These are phyloP conservation scores for Thozetella sp. DNA, from an alignment of 495 filamentous ascomycete species.

Conservation along the genomic window DNA sequence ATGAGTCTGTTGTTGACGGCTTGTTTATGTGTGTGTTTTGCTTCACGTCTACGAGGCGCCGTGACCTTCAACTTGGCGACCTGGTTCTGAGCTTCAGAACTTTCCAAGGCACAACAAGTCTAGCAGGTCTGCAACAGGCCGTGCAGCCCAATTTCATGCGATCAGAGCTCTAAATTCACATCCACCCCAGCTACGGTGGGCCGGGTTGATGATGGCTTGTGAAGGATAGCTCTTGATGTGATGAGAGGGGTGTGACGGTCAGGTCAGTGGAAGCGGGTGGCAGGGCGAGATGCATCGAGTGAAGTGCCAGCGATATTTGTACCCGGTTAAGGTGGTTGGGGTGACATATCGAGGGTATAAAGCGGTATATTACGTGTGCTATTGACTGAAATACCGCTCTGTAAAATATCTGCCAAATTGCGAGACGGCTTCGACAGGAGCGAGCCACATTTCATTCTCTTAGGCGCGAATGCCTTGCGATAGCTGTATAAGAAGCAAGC, in stretches of 20 bases:
- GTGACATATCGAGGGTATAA: not conserved
- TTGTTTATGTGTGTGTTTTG: slow-evolving; percentile 1
- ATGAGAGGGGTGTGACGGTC: not conserved
- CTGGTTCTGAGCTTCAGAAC: not conserved
- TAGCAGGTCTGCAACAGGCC: not conserved
- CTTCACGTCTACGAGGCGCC: slow-evolving; percentile 1
- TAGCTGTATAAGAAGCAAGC: too few species aligned
- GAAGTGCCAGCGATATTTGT: not conserved
- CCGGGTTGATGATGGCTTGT: not conserved
- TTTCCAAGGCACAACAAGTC: not conserved
- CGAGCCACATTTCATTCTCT: too few species aligned
- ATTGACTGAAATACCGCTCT: too few species aligned
- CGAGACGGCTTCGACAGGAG: too few species aligned
- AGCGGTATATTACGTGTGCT: too few species aligned
- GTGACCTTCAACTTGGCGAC: not conserved
- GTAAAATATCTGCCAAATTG: too few species aligned
- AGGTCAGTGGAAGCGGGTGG: not conserved
- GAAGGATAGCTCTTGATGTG: not conserved
- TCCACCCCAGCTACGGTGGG: not conserved
- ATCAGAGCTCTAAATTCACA: not conserved
- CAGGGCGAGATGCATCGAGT: not conserved
- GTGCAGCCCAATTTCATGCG: not conserved
- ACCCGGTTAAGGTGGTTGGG: not conserved
- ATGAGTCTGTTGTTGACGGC: not conserved
- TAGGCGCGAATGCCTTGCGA: too few species aligned